A percentile compares a stretch with the other conserved stretches of the same genome.
Evolutionary conservation across 2,329 filamentous ascomycete species (phyloP).

Genomic region (Xylaria arbuscula): DNA sequence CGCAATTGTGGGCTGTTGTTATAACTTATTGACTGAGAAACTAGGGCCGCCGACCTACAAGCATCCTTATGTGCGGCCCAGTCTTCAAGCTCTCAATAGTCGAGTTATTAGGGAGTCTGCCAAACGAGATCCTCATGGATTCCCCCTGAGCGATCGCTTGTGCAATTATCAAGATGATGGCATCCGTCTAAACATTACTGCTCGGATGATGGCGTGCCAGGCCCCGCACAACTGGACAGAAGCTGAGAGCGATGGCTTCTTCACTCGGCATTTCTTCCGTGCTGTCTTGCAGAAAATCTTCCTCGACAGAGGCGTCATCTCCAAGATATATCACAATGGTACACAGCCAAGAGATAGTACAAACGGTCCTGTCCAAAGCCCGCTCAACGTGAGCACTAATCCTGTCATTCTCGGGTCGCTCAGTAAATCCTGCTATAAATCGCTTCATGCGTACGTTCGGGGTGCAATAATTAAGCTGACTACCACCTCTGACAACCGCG

Average conservation of each 20-base stretch:
- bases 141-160: constrained; percentile 86
- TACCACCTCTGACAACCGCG: constrained; percentile 65
- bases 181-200: constrained; percentile 91
- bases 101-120: constrained; percentile 75
- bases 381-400: constrained; percentile 71
- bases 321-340: constrained; percentile 62
- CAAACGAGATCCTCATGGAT: constrained; percentile 87
- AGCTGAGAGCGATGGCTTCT: constrained; percentile 85
- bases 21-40: constrained; percentile 93
- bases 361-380: constrained; percentile 48
- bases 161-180: constrained; percentile 69
- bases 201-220: constrained; percentile 97
- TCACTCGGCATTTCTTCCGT: constrained; percentile 92
- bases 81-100: constrained; percentile 72
- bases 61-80: constrained; percentile 78
- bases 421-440: constrained; percentile 80
- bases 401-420: constrained; percentile 90
- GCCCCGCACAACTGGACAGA: constrained; percentile 92
- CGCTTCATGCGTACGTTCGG: constrained; percentile 80
- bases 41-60: constrained; percentile 90
- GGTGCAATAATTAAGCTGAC: constrained; percentile 83
- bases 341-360: constrained; percentile 45
- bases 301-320: constrained; percentile 82
- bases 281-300: constrained; percentile 93
- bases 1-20: constrained; percentile 97